phyloP scores from a whole-genome alignment of 805 yeast species.

The Candida ficus region DNA sequence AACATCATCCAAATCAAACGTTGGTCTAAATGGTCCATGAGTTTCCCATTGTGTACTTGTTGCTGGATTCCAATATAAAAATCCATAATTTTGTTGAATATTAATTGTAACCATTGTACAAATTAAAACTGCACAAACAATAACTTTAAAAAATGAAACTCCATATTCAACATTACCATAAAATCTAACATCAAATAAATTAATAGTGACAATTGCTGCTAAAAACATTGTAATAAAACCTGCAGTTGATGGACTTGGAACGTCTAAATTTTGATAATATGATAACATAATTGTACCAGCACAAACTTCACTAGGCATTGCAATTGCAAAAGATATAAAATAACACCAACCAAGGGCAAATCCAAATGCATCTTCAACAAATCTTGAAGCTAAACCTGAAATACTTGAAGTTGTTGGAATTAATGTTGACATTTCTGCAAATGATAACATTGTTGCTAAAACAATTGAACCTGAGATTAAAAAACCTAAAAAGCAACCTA shows the following conservation, averaged over 20 bases:
- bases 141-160: constrained; percentile 52
- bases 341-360: constrained; percentile 71
- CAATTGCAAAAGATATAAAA: constrained; percentile 66
- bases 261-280: constrained; percentile 53
- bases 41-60: constrained; percentile 43
- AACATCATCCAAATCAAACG: constrained; percentile 58
- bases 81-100: constrained; percentile 48
- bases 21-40: constrained; percentile 71
- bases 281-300: constrained; percentile 75
- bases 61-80: constrained; percentile 59
- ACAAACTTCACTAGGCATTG: constrained; percentile 74
- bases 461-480: constrained; percentile 60
- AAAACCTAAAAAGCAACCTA: constrained; percentile 70
- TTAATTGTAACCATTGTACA: constrained; percentile 63
- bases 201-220: constrained; percentile 39
- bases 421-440: constrained; percentile 78
- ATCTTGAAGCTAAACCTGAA: constrained; percentile 67
- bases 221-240: constrained; percentile 66
- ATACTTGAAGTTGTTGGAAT: constrained; percentile 78
- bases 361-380: constrained; percentile 75
- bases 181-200: constrained; percentile 62
- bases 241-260: constrained; percentile 46
- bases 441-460: constrained; percentile 62
- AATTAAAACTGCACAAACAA: constrained; percentile 48
- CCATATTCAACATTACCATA: constrained; percentile 73